Base-by-base conservation (phyloP, 371 early-diverging fungal genomes). In the Lichtheimia corymbifera region DNA sequence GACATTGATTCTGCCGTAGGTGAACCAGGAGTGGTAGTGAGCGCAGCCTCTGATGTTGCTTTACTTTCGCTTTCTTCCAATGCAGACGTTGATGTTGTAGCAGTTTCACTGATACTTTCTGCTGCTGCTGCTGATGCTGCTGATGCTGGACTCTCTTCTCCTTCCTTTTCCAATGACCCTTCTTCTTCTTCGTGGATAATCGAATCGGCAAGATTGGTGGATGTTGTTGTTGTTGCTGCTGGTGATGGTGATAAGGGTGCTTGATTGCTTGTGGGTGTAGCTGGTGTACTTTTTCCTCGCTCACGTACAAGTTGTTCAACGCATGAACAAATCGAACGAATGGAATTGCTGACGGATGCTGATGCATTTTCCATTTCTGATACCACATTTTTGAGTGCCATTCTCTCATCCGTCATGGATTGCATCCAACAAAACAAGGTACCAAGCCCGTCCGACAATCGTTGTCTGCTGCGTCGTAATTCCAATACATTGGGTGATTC, bases 381-480 rank as follows among this genome's bases (percentile, higher is more conserved):
- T 1, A 67, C 53, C 1, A 57, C 40, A 2, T 40, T 61, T 3
- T 65, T 47, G 57, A 63, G 51, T 0, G 68, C 17, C 3, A 74
- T 51, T 42, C 55, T 30, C 40, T 85, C 73, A 61, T 86, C 73
- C 1, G 88, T 88, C 22, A 88, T 79, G 40, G 72, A 67, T 56
- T 88, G 88, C 35, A 88, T 77, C 6, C 83, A 77, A 67, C 80
- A 86, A 49, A 91, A 87, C 27, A 92, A 68, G 0, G 77, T 67
- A 0, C 90, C 88, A 17, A 92, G 76, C 18, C 80, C 79, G 62
- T 91, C 88, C 67, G 85, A 88, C 17, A 92, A 61, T 3, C 64
- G 64, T 50, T 90, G 86, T 40, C 72, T 71, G 3, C 63, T 57
- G 1, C 22, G n/a, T 1, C 52, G 27, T 3, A 80, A 50, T 2